Evolutionary conservation across 192 early-diverging fungal genomes (phyloP), one percentile per base, ranked within the genome.

Genomic region (Coemansia sp.): DNA sequence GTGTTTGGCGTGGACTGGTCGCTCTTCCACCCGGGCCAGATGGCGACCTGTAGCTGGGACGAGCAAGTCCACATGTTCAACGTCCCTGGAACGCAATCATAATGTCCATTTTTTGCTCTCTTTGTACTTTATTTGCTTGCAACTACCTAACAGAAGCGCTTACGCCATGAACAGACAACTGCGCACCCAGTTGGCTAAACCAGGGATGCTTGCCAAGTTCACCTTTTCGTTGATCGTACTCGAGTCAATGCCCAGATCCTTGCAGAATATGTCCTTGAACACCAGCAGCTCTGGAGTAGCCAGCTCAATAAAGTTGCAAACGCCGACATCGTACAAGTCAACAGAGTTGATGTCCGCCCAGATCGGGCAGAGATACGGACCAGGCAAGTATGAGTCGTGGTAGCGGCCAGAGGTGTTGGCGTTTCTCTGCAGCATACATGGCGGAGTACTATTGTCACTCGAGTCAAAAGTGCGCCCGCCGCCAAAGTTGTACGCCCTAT

Each of bases 1-100:
- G 96, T 97, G 38, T 84, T 98, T 37, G 98, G 96, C 1, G 73
- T 98, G 45, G 98, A 99, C 79, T 96, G 92, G 78, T 92, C 89
- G 64, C 77, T 98, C 62, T 99, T 94, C 77, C 70, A 89, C 20
- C 90, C 92, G 41, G 94, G 95, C 5, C 87, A 88, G 64, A 80
- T 98, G 42, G 96, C 95, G 8, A 96, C 98, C 1, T 97, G 95
- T 78, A 89, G 91, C 15, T 99, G 98, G 98, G 98, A 99, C 76
- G 96, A 98, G 73, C 83, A 78, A 22, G 85, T 99, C 5, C 86
- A 91, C 67, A 80, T 93, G 2, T 86, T 90, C 62, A 70, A 68
- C 6, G 71, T 64, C 9, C 80, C 80, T 0, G 56, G 56, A 9
- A 42, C 35, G 17, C 36, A 37, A 1, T n/a, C 56, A 32, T 58